Conservation (phyloP, 2,329 filamentous ascomycete species). For the Ceratocystis eucalypticola region DNA sequence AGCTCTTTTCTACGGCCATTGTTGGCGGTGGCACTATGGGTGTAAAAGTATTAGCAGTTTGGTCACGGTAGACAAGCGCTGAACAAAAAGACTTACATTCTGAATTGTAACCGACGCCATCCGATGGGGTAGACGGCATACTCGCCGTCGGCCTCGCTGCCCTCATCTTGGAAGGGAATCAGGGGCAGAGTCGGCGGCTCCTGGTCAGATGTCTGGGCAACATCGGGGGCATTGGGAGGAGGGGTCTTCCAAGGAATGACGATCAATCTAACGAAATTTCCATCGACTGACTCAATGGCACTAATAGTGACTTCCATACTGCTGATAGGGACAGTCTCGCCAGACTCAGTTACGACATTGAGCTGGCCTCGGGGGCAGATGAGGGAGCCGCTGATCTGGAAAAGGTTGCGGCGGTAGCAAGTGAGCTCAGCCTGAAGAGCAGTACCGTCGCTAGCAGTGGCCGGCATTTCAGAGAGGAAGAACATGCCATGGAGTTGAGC, state of each 20-base stretch:
- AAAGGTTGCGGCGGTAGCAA: conserved; percentile 89
- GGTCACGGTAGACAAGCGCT: not conserved
- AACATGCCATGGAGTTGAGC: conserved; percentile 83
- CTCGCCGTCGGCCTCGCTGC: conserved; percentile 53
- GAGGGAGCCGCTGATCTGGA: conserved; percentile 85
- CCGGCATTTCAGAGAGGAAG: conserved; percentile 68
- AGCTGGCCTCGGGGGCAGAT: conserved; percentile 65
- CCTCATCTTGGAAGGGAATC: conserved; percentile 50
- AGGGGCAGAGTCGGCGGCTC: conserved; percentile 75
- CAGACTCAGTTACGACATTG: conserved; percentile 70
- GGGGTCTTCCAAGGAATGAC: conserved; percentile 98
- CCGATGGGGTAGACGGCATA: conserved; percentile 85
- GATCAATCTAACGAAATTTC: conserved; percentile 81
- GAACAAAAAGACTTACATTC: conserved; percentile 42
- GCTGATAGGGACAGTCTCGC: conserved; percentile 69
- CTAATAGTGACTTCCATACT: conserved; percentile 79
- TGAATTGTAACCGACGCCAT: conserved; percentile 86
- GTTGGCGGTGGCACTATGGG: conserved; percentile 73
- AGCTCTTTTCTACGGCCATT: conserved; percentile 89
- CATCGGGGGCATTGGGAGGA: conserved; percentile 59
- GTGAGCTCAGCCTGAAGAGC: conserved; percentile 68
- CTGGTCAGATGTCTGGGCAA: conserved; percentile 55
- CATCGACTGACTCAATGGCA: conserved; percentile 88
- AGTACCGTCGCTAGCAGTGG: conserved; percentile 44
- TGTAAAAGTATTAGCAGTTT: conserved; percentile 19